Percentiles rank a stretch among this genome's conserved stretches.
These are phyloP conservation scores for Coniferiporia sulphurascens DNA, from an alignment of 1,284 basidiomycete genomes.

Conservation along the genomic window DNA sequence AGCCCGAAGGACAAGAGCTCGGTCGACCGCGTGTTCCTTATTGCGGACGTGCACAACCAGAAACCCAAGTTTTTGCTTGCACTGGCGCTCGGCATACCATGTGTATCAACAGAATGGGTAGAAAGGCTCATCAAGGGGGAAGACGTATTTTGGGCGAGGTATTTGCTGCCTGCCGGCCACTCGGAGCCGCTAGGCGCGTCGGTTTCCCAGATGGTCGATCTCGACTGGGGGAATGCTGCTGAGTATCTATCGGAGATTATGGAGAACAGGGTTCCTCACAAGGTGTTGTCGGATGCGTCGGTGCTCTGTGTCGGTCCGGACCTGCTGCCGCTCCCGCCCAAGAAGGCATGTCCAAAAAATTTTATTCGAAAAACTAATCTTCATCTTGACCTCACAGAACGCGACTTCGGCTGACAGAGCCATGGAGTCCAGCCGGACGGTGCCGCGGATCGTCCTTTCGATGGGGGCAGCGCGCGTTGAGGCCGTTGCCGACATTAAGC, in stretches of 20 bases:
- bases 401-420: not conserved
- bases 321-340: conserved; percentile 42
- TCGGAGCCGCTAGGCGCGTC: conserved; percentile 46
- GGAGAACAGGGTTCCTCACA: conserved; percentile 49
- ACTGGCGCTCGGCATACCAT: conserved; percentile 81
- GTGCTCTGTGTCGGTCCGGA: conserved; percentile 55
- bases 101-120: conserved; percentile 64
- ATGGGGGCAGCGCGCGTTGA: conserved; percentile 73
- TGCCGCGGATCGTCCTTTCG: conserved; percentile 59
- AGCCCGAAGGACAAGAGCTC: conserved; percentile 33
- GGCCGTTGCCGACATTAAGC: conserved; percentile 38
- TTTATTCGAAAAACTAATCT: not conserved
- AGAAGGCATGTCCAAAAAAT: conserved; percentile 32
- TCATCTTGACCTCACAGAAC: not conserved
- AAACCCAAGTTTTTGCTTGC: conserved; percentile 81
- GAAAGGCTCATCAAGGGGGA: conserved; percentile 33
- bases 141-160: conserved; percentile 51
- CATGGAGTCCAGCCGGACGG: conserved; percentile 20
- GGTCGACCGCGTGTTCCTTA: conserved; percentile 51
- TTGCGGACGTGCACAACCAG: conserved; percentile 58
- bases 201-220: conserved; percentile 67
- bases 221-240: conserved; percentile 59
- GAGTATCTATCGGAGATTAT: conserved; percentile 54
- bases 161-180: conserved; percentile 65
- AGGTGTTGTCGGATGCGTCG: conserved; percentile 45